Evolutionary conservation across 2,329 filamentous ascomycete genomes (phyloP).

Genomic region (Ampelomyces quisqualis): DNA sequence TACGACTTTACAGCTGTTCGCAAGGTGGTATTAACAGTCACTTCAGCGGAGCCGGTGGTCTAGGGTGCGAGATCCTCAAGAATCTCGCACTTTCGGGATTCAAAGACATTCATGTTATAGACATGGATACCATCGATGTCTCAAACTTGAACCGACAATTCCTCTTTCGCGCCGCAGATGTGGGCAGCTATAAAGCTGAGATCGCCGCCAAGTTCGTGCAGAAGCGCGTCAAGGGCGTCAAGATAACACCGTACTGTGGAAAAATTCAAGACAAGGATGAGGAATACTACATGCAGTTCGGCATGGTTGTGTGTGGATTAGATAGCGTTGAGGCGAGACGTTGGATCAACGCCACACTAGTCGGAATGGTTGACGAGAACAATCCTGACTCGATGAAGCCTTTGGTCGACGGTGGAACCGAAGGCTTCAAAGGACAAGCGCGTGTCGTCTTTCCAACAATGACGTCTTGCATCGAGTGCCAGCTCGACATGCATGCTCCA

Average conservation of each 20-base stretch:
- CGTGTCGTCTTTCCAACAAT: slow-evolving; percentile 89
- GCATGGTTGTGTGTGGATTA: slow-evolving; percentile 86
- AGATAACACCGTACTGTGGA: slow-evolving; percentile 90
- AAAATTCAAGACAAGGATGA: slow-evolving; percentile 97
- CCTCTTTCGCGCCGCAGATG: slow-evolving; percentile 86
- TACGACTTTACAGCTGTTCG: background rate
- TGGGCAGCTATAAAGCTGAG: slow-evolving; percentile 91
- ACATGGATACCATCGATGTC: slow-evolving; percentile 99
- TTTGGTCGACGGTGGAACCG: slow-evolving; percentile 92
- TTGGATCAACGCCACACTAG: slow-evolving; percentile 95
- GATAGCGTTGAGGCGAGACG: slow-evolving; percentile 97
- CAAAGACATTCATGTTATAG: slow-evolving; percentile 96
- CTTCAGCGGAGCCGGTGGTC: slow-evolving; percentile 81
- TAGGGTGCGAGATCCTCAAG: slow-evolving; percentile 96
- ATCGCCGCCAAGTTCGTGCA: slow-evolving; percentile 91
- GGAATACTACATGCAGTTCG: slow-evolving; percentile 96
- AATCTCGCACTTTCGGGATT: slow-evolving; percentile 94
- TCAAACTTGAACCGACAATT: slow-evolving; percentile 98
- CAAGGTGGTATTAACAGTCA: slow-evolving; percentile 44
- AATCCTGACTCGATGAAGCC: slow-evolving; percentile 87
- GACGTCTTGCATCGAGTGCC: slow-evolving; percentile 96
- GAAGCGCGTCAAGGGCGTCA: slow-evolving; percentile 82
- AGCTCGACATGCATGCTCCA: slow-evolving; percentile 98
- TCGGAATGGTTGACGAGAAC: slow-evolving; percentile 83
- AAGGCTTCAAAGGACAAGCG: slow-evolving; percentile 97